phyloP scores from a whole-genome alignment of 2,329 filamentous ascomycete genomes.

The Nakataea oryzae region DNA sequence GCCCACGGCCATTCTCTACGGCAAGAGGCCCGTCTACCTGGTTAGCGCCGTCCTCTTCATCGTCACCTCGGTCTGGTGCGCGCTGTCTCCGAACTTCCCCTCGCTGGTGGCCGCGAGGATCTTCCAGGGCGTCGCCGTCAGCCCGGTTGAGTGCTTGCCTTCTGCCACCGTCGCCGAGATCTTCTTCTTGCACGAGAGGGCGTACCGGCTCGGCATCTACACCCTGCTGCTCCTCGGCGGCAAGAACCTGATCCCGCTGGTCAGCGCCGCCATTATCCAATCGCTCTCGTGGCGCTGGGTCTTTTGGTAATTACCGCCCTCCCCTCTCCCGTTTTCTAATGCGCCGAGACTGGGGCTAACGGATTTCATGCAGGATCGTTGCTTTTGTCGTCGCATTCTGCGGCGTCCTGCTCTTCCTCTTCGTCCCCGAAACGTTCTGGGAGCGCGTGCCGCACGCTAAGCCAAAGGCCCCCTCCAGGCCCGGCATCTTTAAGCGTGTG shows the following conservation, averaged over 20 bases:
- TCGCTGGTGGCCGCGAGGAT: constrained; percentile 75
- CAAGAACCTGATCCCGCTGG: constrained; percentile 81
- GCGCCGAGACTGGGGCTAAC: constrained; percentile 10
- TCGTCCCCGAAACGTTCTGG: constrained; percentile 95
- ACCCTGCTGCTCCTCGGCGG: constrained; percentile 79
- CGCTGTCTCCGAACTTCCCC: constrained; percentile 66
- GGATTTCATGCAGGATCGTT: constrained; percentile 50
- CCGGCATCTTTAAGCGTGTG: not conserved
- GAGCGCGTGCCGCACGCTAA: constrained; percentile 41
- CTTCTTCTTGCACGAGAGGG: constrained; percentile 88
- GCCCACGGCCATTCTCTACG: constrained; percentile 82
- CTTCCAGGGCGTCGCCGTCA: constrained; percentile 79
- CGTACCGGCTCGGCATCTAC: constrained; percentile 88
- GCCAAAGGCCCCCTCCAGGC: constrained; percentile 11
- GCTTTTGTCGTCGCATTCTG: constrained; percentile 68
- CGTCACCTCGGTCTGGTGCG: constrained; percentile 71
- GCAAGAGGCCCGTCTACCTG: constrained; percentile 86
- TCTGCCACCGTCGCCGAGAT: constrained; percentile 94
- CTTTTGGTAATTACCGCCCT: constrained; percentile 52
- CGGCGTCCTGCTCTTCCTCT: constrained; percentile 67
- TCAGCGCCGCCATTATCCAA: constrained; percentile 77
- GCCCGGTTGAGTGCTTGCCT: constrained; percentile 83
- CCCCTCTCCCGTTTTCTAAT: not conserved
- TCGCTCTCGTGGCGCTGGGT: constrained; percentile 79
- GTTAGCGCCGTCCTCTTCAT: constrained; percentile 66